Percentiles rank a stretch among this genome's conserved stretches.
phyloP scores from a whole-genome alignment of 2,329 filamentous ascomycete genomes.

The Pseudocercospora eumusae region DNA sequence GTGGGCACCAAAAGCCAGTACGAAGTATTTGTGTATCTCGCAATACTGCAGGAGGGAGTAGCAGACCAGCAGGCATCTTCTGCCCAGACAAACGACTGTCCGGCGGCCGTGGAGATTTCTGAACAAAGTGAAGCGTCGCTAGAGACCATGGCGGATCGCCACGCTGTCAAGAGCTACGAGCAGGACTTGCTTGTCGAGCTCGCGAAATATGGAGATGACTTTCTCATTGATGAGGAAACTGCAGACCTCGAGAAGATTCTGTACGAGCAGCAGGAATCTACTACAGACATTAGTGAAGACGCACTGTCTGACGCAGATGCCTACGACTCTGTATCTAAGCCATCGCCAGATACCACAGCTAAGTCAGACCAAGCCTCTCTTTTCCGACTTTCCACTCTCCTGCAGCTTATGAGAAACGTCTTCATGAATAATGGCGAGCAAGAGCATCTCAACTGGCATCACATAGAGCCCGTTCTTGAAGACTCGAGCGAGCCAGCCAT shows the following conservation, averaged over 20 bases:
- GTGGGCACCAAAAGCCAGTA: conserved; percentile 71
- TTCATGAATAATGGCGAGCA: conserved; percentile 71
- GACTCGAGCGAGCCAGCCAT: conserved; percentile 64
- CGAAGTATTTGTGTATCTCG: conserved; percentile 72
- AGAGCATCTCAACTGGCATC: conserved; percentile 67
- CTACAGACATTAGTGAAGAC: conserved; percentile 32
- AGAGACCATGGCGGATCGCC: conserved; percentile 66
- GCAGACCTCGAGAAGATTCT: conserved; percentile 40
- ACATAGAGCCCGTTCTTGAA: conserved; percentile 47
- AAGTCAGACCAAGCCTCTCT: conserved; percentile 46
- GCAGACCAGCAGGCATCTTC: conserved; percentile 42
- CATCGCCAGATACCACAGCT: conserved; percentile 1
- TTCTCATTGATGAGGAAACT: conserved; percentile 59
- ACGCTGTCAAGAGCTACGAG: conserved; percentile 65
- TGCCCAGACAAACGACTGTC: conserved; percentile 55
- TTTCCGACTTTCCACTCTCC: conserved; percentile 62
- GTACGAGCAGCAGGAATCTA: conserved; percentile 15
- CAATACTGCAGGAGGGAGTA: conserved; percentile 58
- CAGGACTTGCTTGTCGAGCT: conserved; percentile 63
- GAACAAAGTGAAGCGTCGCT: conserved; percentile 64
- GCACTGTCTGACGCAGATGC: background rate
- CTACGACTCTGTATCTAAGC: conserved; percentile 5
- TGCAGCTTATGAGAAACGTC: conserved; percentile 63
- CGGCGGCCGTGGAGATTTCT: conserved; percentile 72
- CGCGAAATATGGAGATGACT: conserved; percentile 62